phyloP scores from a whole-genome alignment of 2,329 filamentous ascomycete genomes.

The Fonsecaea pedrosoi region DNA sequence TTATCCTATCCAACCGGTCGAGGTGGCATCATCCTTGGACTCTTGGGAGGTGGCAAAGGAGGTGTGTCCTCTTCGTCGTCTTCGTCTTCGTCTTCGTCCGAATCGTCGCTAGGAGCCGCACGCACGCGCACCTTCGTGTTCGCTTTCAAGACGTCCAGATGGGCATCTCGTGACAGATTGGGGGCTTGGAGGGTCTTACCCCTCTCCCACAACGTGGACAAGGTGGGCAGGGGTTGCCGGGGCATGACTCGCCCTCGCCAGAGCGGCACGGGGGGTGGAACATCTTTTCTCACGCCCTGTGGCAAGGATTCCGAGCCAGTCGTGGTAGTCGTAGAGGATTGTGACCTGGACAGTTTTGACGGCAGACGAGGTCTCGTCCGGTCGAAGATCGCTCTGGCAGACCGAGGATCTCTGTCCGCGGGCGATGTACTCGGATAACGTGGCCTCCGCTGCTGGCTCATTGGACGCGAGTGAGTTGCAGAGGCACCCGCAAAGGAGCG shows the following conservation, averaged over 20 bases:
- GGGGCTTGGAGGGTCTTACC: neutral
- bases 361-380: neutral
- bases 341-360: neutral
- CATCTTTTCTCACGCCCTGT: neutral
- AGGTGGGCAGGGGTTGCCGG: neutral
- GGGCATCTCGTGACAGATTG: neutral
- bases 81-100: neutral
- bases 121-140: neutral
- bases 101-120: neutral
- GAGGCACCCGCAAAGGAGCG: neutral
- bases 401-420: neutral
- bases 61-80: neutral
- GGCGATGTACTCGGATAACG: neutral
- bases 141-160: neutral
- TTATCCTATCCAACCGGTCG: neutral
- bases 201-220: neutral
- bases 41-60: neutral
- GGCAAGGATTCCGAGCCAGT: neutral
- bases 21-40: neutral
- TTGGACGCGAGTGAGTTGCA: neutral
- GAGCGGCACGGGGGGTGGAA: constrained; percentile 1
- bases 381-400: neutral
- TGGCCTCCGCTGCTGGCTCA: neutral
- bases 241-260: neutral
- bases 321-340: neutral